Conservation (phyloP, 192 early-diverging fungal genomes). For the Coemansia sp. region DNA sequence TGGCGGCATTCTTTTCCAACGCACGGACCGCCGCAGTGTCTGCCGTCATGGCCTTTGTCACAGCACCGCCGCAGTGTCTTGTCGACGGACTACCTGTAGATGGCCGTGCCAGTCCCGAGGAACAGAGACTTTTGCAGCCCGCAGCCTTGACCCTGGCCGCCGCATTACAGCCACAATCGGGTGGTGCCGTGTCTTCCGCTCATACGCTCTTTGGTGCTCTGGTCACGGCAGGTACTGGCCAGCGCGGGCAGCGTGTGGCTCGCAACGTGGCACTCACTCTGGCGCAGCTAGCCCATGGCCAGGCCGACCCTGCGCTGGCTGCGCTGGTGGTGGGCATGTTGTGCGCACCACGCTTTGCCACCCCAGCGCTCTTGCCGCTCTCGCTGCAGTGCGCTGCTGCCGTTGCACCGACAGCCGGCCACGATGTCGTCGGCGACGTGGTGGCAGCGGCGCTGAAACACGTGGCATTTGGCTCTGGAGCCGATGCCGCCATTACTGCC, state of each 20-base stretch:
- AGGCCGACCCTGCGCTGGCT: constrained; percentile 50
- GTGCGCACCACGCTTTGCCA: constrained; percentile 57
- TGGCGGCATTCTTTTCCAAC: constrained; percentile 22
- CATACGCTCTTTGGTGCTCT: constrained; percentile 42
- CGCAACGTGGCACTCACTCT: constrained; percentile 42
- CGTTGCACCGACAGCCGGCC: constrained; percentile 58
- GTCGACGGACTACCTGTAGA: constrained; percentile 8
- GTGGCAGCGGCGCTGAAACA: constrained; percentile 39
- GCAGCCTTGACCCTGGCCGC: constrained; percentile 31
- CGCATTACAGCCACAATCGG: constrained; percentile 7
- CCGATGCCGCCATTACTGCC: constrained; percentile 7
- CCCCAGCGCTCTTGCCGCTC: constrained; percentile 46
- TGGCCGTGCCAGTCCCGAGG: constrained; percentile 5
- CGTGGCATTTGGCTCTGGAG: constrained; percentile 18
- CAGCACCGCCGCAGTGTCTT: constrained; percentile 20
- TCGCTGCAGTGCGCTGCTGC: constrained; percentile 58
- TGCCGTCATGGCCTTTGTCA: constrained; percentile 21
- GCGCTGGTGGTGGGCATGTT: constrained; percentile 62
- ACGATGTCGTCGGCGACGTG: constrained; percentile 58
- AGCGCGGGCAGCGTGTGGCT: constrained; percentile 20
- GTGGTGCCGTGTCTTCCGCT: constrained; percentile 8
- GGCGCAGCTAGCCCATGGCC: constrained; percentile 22
- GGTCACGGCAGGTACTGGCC: constrained; percentile 2
- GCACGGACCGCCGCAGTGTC: constrained; percentile 15
- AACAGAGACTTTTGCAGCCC: constrained; percentile 17